Conservation (phyloP, 2,329 filamentous ascomycete species). For the Incumbomyces delicatus region DNA sequence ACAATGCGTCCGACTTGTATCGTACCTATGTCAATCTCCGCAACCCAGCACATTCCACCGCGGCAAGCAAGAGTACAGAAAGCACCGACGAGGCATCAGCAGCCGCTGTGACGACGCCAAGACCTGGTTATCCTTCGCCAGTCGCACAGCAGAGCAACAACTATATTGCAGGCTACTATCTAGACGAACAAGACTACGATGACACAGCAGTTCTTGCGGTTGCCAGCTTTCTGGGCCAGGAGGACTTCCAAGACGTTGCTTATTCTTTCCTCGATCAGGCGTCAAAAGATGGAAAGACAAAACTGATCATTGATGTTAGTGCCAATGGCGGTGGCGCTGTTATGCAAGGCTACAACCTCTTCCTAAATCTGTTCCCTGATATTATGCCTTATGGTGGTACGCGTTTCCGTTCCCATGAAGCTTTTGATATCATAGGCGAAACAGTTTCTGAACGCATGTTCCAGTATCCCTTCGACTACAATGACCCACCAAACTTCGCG, state of each 20-base stretch:
- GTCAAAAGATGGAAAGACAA: constrained; percentile 41
- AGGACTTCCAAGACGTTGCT: constrained; percentile 15
- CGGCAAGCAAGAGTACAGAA: background rate
- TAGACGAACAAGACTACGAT: constrained; percentile 30
- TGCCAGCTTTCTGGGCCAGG: constrained; percentile 27
- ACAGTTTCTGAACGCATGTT: constrained; percentile 1
- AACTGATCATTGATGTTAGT: constrained; percentile 54
- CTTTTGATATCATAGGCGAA: constrained; percentile 34
- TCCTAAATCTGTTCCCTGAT: constrained; percentile 45
- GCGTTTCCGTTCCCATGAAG: constrained; percentile 43
- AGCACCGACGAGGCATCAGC: background rate
- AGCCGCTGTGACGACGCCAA: constrained; percentile 1
- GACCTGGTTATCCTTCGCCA: constrained; percentile 29
- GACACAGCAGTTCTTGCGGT: constrained; percentile 41
- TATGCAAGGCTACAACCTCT: constrained; percentile 38
- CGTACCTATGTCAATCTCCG: constrained; percentile 23
- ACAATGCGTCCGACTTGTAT: constrained; percentile 33
- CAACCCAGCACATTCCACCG: background rate
- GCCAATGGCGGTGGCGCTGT: constrained; percentile 50
- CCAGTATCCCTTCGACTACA: constrained; percentile 20
- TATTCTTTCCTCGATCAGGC: constrained; percentile 38
- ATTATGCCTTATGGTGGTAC: constrained; percentile 40
- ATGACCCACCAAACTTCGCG: constrained; percentile 13
- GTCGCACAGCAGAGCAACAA: constrained; percentile 27
- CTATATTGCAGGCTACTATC: constrained; percentile 38